Evolutionary conservation across 2,329 filamentous ascomycete species (phyloP).

Genomic region (Talaromyces sp.): DNA sequence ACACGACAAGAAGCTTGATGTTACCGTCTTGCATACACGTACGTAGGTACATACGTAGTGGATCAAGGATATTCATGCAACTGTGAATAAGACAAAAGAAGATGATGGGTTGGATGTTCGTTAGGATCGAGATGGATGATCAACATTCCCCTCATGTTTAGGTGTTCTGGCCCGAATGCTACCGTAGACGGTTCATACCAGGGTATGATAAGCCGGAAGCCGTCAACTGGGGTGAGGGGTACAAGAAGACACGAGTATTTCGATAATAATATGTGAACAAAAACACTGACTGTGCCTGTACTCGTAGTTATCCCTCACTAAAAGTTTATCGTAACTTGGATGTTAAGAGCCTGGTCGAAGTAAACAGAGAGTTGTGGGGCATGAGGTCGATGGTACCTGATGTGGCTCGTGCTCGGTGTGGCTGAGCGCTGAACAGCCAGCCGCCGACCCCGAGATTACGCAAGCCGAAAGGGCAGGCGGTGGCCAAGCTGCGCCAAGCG

Average conservation of each 20-base stretch:
- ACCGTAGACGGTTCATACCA: not conserved
- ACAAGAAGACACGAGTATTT: not conserved
- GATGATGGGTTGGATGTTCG: not conserved
- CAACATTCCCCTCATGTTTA: not conserved
- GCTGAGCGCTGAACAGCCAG: not conserved
- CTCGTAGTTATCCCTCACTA: no score
- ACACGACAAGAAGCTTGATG: not conserved
- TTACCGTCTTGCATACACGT: not conserved
- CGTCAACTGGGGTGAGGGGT: not conserved
- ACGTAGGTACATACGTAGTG: not conserved
- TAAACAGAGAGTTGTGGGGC: not conserved
- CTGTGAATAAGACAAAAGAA: not conserved
- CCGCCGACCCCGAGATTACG: not conserved
- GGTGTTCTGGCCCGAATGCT: not conserved
- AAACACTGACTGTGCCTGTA: not conserved
- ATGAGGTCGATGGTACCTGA: not conserved
- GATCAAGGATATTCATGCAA: not conserved
- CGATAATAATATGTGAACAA: not conserved
- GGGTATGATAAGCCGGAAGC: not conserved
- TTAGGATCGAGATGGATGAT: not conserved
- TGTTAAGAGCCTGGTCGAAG: not conserved
- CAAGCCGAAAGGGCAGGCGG: not conserved
- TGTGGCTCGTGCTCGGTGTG: not conserved
- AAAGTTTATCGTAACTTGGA: not conserved
- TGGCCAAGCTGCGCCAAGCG: not conserved